Evolutionary conservation across 768 basidiomycete genomes (phyloP), one percentile per base, ranked within the genome.

Genomic region (Pisolithus microcarpus): DNA sequence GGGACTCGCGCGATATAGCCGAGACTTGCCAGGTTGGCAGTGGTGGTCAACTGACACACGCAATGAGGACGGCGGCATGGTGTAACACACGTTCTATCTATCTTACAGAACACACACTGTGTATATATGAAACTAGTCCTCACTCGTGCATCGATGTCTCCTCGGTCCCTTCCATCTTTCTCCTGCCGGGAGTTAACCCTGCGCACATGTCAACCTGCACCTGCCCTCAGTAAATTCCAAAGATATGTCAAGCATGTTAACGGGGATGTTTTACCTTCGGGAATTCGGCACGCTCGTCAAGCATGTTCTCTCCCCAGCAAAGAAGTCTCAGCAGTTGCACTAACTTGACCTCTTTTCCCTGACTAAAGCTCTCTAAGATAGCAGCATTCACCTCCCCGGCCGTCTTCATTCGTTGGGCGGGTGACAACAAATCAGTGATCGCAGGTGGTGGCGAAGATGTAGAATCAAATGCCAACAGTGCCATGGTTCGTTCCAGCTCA

Each of bases 331-430:
- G 68, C 63, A 97, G 64, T 16, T 82, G 84, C 26, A 85, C 80
- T 46, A 97, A 70, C 69, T 95, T 96, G 51, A 94, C 90, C 65
- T 95, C 90, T 64, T 87, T 87, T 0, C 92, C 91, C 61, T 97
- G 91, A 57, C 91, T 88, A 55, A 92, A 74, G 61, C 86, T 88
- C 61, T 93, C 90, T 63, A 99, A 71, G 50, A 99, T 95, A 30
- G 95, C 94, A 1, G 90, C 87, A 63, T 99, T 99, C 64, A 98
- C 84, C 70, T 95, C 91, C 19, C 87, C 84, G 1, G 94, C 94
- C n/a, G 94, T 95, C 71, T 87, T 88, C 80, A 91, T 79, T 46
- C 95, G 78, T 65, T 97, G 93, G 19, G 82, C 84, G 28, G 89
- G 86, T 26, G 86, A 85, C 63, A 98, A 69, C 49, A 98, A 72